phyloP scores from a whole-genome alignment of 2,329 filamentous ascomycete species.

The Biscogniauxia sp. region DNA sequence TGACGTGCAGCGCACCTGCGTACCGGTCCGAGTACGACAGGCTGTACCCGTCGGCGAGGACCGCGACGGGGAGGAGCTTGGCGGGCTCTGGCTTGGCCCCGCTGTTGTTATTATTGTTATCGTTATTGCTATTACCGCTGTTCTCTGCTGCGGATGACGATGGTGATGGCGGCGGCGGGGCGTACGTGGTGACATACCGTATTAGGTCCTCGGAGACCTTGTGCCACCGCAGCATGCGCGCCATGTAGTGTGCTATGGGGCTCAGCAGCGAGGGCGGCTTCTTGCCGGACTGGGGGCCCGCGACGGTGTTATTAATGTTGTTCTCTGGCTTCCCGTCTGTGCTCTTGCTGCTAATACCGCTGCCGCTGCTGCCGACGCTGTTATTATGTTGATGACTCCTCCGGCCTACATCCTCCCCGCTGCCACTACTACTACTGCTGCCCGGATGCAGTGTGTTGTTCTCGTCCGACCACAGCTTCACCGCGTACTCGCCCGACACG shows the following conservation, averaged over 20 bases:
- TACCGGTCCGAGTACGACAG: constrained; percentile 75
- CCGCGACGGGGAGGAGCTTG: constrained; percentile 61
- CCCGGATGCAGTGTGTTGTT: constrained; percentile 9
- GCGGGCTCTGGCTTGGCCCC: constrained; percentile 10
- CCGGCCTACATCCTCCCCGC: background rate
- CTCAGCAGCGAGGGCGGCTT: constrained; percentile 30
- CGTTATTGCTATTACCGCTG: background rate
- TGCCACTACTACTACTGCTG: background rate
- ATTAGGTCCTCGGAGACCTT: constrained; percentile 69
- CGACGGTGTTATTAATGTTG: too few relatives aligned
- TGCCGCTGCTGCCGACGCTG: background rate
- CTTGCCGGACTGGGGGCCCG: background rate
- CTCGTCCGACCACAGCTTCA: constrained; percentile 46
- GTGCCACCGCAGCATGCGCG: constrained; percentile 72
- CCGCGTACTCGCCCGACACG: constrained; percentile 42
- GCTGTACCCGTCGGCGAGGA: constrained; percentile 77
- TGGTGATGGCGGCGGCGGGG: constrained; percentile 7
- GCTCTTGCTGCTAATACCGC: background rate
- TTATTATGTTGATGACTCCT: background rate
- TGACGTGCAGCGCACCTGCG: constrained; percentile 70
- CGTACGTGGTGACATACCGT: constrained; percentile 41
- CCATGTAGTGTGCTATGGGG: constrained; percentile 60
- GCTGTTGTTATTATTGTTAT: constrained; percentile 8
- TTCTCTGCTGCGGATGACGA: background rate
- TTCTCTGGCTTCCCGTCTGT: background rate